Conservation (phyloP, 345 rosid genomes). For the Eucalyptus rudis region DNA sequence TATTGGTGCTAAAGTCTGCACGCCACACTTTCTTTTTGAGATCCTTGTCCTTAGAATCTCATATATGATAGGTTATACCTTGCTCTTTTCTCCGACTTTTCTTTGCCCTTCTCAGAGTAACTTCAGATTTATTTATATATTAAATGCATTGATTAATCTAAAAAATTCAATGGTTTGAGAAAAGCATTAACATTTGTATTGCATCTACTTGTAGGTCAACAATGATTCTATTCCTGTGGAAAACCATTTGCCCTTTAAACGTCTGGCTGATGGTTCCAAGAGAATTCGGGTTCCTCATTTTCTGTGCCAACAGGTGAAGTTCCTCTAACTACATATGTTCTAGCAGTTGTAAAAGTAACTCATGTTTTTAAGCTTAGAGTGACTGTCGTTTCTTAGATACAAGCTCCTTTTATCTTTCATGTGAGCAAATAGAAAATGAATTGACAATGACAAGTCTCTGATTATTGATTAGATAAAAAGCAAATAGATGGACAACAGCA, state of each 20-base stretch:
- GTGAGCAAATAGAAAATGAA: background rate
- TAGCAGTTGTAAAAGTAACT: background rate
- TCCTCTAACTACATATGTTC: background rate
- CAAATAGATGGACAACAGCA: background rate
- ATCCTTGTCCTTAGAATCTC: background rate
- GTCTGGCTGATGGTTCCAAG: constrained; percentile 83
- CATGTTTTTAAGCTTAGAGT: background rate
- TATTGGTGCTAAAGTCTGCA: background rate
- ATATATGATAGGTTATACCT: background rate
- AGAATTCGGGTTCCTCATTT: constrained; percentile 57
- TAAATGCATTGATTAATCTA: background rate
- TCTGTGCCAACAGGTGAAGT: constrained; percentile 42
- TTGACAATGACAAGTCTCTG: background rate
- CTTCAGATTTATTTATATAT: background rate
- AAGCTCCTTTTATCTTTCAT: background rate
- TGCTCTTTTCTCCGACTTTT: background rate
- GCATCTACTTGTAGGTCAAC: constrained; percentile 27
- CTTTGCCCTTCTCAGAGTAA: background rate
- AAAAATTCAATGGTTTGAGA: background rate
- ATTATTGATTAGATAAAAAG: background rate
- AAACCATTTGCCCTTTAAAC: constrained; percentile 49
- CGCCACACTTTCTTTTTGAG: background rate
- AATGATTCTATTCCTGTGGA: constrained; percentile 23
- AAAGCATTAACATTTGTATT: background rate
- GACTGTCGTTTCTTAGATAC: background rate